Base-by-base conservation (phyloP, 495 filamentous ascomycete genomes). In the Acidomyces sp. region DNA sequence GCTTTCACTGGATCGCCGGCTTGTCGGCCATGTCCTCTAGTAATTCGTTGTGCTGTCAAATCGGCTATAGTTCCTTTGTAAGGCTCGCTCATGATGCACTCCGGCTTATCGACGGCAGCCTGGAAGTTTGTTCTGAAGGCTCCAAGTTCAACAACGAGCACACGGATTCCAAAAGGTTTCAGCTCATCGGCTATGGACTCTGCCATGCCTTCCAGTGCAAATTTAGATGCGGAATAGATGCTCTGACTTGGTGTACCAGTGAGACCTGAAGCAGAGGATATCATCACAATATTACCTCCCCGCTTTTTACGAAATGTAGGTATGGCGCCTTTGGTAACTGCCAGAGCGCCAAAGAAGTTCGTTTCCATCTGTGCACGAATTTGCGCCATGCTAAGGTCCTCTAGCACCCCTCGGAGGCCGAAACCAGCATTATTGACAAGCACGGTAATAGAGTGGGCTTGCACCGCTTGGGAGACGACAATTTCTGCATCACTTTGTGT, bases 291-390 rank as follows among this genome's bases (percentile, higher is more conserved):
- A 6, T 28, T 43, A 11, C 55, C 55, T 7, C 39, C 30, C 22
- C 53, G 34, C 7, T 33, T 32, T n/a, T 26, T 29, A 6, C 55
- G 53, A 22, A 57, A 48, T 23, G 43, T 25, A 1, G 53, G 55
- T 3, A 57, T 41, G 6, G 49, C 27, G 18, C 45, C 52, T 29
- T 47, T 51, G 4, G 46, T 55, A 11, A 41, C 41, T 12, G 46
- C 46, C 2, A 57, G 17, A 10, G 38, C 23, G n/a, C 55, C 55
- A 34, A 55, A 55, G 39, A 53, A 41, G 34, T 57, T 57, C 2
- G 53, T 55, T 2, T 53, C 46, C 35, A 53, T 53, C 37, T 57
- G 55, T 2, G 38, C 45, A 9, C 33, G 21, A 13, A 45, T 51
- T 13, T 44, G 31, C 13, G 44, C 30, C 21, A 49, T 28, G 24